Conservation (phyloP, 176 grass and related monocot species). For the Oryza rufipogon region DNA sequence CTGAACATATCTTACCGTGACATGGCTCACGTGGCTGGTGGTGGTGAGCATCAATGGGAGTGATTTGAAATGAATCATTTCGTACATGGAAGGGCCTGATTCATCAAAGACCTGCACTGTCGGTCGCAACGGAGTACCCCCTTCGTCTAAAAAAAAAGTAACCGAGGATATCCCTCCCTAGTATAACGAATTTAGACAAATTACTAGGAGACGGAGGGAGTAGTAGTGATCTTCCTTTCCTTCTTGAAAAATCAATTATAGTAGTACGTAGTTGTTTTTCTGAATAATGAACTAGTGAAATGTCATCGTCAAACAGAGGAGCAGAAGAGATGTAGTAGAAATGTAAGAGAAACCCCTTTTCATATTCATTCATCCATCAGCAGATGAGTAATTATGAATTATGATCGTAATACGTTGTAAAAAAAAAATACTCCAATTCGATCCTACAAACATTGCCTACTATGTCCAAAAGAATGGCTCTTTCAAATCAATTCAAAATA, state of each 20-base stretch:
- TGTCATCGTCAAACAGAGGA: not conserved
- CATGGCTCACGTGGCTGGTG: conserved; percentile 14
- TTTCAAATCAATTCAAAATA: conserved; percentile 38
- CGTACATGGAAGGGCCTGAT: conserved; percentile 14
- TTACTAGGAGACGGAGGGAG: too few species aligned
- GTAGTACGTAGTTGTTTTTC: not conserved
- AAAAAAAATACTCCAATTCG: conserved; percentile 43
- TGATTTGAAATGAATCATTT: not conserved
- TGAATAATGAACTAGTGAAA: not conserved
- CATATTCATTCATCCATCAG: conserved; percentile 24
- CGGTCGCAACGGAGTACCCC: not conserved
- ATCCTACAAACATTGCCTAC: conserved; percentile 48
- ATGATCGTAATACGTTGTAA: conserved; percentile 34
- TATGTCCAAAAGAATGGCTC: conserved; percentile 71
- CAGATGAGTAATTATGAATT: conserved; percentile 27
- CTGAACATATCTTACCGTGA: not conserved
- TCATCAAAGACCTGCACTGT: not conserved
- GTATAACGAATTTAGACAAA: too few species aligned
- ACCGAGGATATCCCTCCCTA: too few species aligned
- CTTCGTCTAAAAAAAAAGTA: too few species aligned
- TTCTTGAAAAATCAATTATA: not conserved
- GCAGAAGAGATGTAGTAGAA: not conserved
- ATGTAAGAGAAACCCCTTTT: not conserved
- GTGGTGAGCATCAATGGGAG: not conserved
- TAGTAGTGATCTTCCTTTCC: not conserved